These are phyloP conservation scores for Amniculicola lignicola DNA, from an alignment of 495 filamentous ascomycete species.

Conservation along the genomic window DNA sequence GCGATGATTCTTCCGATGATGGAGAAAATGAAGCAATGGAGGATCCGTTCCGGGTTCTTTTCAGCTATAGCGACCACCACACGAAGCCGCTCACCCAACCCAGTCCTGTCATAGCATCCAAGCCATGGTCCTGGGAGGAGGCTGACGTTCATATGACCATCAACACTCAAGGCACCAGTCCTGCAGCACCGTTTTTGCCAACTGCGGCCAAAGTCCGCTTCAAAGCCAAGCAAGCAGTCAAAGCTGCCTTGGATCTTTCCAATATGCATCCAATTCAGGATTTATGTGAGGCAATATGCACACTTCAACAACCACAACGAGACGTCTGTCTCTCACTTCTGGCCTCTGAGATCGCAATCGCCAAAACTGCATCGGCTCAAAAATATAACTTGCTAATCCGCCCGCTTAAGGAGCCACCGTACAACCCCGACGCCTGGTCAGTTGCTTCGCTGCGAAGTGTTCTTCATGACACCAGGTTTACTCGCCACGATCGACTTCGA, in stretches of 20 bases:
- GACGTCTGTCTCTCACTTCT: constrained; percentile 22
- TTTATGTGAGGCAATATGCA: constrained; percentile 19
- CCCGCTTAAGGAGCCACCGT: constrained; percentile 7
- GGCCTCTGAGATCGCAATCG: constrained; percentile 10
- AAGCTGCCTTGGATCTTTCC: constrained; percentile 18
- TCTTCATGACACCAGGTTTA: constrained; percentile 7
- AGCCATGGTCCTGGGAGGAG: constrained; percentile 26
- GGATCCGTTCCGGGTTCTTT: constrained; percentile 21
- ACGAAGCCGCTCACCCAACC: background rate
- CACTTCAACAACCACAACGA: constrained; percentile 15
- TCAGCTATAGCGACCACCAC: constrained; percentile 14
- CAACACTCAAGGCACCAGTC: background rate
- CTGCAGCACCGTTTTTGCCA: background rate
- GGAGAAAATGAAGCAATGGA: constrained; percentile 13
- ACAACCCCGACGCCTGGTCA: constrained; percentile 12
- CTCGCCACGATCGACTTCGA: constrained; percentile 28
- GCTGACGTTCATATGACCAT: constrained; percentile 17
- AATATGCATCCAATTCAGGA: constrained; percentile 22
- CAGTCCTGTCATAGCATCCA: background rate
- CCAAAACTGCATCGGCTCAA: too few relatives aligned
- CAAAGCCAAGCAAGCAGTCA: constrained; percentile 22
- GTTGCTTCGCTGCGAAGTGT: constrained; percentile 7
- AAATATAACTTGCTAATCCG: constrained; percentile 25
- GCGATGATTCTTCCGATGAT: constrained; percentile 9
- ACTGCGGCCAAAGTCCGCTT: constrained; percentile 21